A percentile compares a stretch with the other conserved stretches of the same genome.
Conservation (phyloP, 805 yeast species). For the Suhomyces canberraensis region DNA sequence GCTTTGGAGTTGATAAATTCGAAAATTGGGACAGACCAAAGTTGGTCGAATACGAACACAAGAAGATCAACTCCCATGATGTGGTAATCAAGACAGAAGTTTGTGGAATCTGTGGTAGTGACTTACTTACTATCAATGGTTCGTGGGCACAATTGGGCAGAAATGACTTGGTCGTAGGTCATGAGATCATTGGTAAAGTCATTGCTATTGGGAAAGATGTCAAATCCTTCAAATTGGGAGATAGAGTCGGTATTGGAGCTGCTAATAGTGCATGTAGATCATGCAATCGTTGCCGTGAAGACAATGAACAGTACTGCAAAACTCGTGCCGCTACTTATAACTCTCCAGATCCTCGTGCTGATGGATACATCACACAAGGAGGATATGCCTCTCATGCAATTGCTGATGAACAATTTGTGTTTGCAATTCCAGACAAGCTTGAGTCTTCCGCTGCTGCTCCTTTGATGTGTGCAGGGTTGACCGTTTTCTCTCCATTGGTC, state of each 20-base stretch:
- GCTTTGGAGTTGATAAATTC: conserved; percentile 30
- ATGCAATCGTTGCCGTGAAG: conserved; percentile 51
- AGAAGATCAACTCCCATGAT: conserved; percentile 34
- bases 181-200: conserved; percentile 63
- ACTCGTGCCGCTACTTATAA: conserved; percentile 52
- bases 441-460: conserved; percentile 48
- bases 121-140: conserved; percentile 49
- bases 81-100: conserved; percentile 57
- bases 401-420: conserved; percentile 42
- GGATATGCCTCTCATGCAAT: conserved; percentile 50
- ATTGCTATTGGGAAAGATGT: conserved; percentile 56
- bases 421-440: conserved; percentile 47
- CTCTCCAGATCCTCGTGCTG: conserved; percentile 30
- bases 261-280: conserved; percentile 56
- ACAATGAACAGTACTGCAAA: conserved; percentile 48
- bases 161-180: conserved; percentile 50
- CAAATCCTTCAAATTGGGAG: conserved; percentile 53
- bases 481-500: conserved; percentile 50
- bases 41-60: conserved; percentile 26
- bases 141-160: conserved; percentile 46
- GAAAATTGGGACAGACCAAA: conserved; percentile 33
- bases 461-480: conserved; percentile 55
- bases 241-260: conserved; percentile 80
- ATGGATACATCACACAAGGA: conserved; percentile 35
- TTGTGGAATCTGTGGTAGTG: conserved; percentile 65